Conservation (phyloP, 2,329 filamentous ascomycete species). For the Aspergillus fischeri region DNA sequence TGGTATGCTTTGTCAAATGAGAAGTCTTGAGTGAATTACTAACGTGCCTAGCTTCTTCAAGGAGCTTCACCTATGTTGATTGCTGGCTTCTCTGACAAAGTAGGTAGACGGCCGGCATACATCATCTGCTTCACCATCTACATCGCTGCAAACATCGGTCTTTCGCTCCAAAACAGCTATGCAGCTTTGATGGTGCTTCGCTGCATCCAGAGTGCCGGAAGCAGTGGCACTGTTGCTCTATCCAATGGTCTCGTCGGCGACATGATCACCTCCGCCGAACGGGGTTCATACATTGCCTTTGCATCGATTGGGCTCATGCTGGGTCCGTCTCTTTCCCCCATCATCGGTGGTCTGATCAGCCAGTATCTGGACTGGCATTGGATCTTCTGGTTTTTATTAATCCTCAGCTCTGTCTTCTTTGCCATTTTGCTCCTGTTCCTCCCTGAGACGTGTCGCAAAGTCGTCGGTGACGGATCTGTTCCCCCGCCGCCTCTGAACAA, state of each 20-base stretch:
- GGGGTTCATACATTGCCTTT: constrained; percentile 55
- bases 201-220: constrained; percentile 40
- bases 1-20: constrained; percentile 27
- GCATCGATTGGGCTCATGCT: constrained; percentile 30
- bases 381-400: constrained; percentile 66
- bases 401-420: constrained; percentile 48
- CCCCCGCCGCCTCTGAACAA: constrained; percentile 22
- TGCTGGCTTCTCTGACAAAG: constrained; percentile 49
- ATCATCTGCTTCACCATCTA: constrained; percentile 51
- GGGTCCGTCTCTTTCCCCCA: constrained; percentile 50
- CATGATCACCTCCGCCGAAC: constrained; percentile 63
- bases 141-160: constrained; percentile 37
- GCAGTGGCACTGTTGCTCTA: constrained; percentile 38
- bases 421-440: constrained; percentile 54
- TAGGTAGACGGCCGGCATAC: constrained; percentile 50
- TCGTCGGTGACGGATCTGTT: constrained; percentile 36
- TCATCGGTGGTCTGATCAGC: constrained; percentile 62
- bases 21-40: neutral
- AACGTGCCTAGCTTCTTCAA: constrained; percentile 10
- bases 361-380: constrained; percentile 60
- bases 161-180: constrained; percentile 37
- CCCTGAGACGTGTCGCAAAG: constrained; percentile 47
- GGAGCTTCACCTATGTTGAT: constrained; percentile 49
- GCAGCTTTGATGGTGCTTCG: constrained; percentile 36
- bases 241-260: constrained; percentile 48